A percentile compares a stretch with the other conserved stretches of the same genome.
phyloP scores from a whole-genome alignment of 176 grass and related monocot genomes.

The Carex littledalei region DNA sequence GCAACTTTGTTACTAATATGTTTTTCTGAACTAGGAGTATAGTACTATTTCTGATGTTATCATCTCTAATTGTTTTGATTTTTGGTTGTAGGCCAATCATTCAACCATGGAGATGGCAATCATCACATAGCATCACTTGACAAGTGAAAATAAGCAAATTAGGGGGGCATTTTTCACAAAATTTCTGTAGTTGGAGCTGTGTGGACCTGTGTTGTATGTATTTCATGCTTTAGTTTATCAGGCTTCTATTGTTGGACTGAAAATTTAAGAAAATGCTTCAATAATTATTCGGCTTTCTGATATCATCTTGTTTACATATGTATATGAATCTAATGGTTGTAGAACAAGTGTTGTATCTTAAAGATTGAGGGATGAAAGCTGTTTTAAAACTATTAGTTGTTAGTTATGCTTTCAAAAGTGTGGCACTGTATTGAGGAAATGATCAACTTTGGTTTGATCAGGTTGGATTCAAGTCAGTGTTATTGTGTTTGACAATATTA shows the following conservation, averaged over 20 bases:
- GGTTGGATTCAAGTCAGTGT: background rate
- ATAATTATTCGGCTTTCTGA: background rate
- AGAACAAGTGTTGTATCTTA: background rate
- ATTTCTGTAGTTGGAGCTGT: background rate
- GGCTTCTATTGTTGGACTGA: background rate
- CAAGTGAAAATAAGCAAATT: background rate
- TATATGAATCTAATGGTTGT: conserved; percentile 7
- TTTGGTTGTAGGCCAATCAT: conserved; percentile 3
- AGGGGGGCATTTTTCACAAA: background rate
- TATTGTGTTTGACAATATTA: background rate
- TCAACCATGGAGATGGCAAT: background rate
- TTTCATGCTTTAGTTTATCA: background rate
- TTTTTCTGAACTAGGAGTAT: background rate
- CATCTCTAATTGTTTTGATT: background rate
- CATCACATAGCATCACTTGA: background rate
- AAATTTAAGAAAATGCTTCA: background rate
- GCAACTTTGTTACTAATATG: background rate
- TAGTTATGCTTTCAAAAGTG: background rate
- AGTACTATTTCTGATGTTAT: background rate
- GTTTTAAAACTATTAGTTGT: background rate
- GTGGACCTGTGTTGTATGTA: conserved; percentile 10
- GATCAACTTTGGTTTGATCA: background rate
- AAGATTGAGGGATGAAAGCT: background rate
- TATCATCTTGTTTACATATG: conserved; percentile 5
- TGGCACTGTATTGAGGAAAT: background rate